Evolutionary conservation across 2,329 filamentous ascomycete genomes (phyloP).

Genomic region (Hypoxylon sp.): DNA sequence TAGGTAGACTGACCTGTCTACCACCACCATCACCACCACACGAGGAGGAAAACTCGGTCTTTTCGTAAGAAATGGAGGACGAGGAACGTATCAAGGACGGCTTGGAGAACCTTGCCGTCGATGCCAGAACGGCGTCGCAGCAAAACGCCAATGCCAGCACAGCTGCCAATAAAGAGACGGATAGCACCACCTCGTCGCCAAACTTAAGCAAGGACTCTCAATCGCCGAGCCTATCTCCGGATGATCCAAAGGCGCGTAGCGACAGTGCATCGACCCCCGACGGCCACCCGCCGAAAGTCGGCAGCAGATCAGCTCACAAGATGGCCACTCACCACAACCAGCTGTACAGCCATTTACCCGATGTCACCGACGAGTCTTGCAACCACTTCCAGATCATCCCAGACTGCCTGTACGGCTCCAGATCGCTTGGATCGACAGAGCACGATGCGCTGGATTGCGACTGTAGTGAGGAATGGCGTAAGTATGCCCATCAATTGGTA

Average conservation of each 20-base stretch:
- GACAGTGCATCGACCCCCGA: conserved; percentile 59
- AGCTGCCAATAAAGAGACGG: conserved; percentile 53
- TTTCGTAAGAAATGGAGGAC: conserved; percentile 44
- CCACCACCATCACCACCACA: conserved; percentile 12
- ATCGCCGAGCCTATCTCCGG: conserved; percentile 55
- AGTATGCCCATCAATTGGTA: conserved; percentile 51
- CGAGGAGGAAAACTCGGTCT: conserved; percentile 6
- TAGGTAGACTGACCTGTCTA: neutral
- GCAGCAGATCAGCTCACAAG: conserved; percentile 78
- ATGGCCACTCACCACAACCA: conserved; percentile 66
- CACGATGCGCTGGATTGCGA: conserved; percentile 93
- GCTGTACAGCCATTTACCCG: conserved; percentile 77
- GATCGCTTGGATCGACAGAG: conserved; percentile 89
- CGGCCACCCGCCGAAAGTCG: conserved; percentile 71
- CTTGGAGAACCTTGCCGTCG: conserved; percentile 55
- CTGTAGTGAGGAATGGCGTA: conserved; percentile 94
- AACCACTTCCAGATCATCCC: conserved; percentile 81
- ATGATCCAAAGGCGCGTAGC: conserved; percentile 56
- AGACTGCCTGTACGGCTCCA: conserved; percentile 89
- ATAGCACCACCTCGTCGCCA: conserved; percentile 51
- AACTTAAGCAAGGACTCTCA: conserved; percentile 51
- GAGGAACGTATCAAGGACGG: conserved; percentile 44
- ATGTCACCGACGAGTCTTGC: conserved; percentile 79
- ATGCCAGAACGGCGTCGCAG: conserved; percentile 45
- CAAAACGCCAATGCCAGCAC: conserved; percentile 39